These are phyloP conservation scores for Cornus suecica DNA, from an alignment of 148 eudicot species.

Conservation along the genomic window DNA sequence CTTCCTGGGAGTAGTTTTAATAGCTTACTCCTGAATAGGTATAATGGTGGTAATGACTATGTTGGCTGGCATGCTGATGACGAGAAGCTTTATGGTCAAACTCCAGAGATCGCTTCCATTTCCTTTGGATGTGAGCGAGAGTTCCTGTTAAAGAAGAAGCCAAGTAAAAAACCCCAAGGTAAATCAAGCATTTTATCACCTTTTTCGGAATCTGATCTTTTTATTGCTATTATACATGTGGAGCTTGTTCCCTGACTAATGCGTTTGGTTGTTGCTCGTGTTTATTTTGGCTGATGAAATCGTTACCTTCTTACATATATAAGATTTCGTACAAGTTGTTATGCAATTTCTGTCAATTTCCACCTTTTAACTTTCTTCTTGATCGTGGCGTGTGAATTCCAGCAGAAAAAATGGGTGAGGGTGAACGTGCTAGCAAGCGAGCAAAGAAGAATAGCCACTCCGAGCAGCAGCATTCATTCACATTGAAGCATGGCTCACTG, in stretches of 20 bases:
- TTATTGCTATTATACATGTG: not conserved
- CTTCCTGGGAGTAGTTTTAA: constrained; percentile 82
- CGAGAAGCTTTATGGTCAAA: constrained; percentile 80
- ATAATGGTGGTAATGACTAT: constrained; percentile 76
- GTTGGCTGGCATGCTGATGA: constrained; percentile 97
- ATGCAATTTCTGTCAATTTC: not conserved
- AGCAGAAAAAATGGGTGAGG: constrained; percentile 26
- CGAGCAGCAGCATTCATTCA: constrained; percentile 56
- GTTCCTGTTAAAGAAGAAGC: constrained; percentile 67
- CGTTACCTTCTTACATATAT: too few relatives aligned
- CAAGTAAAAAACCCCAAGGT: constrained; percentile 38
- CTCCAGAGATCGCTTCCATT: constrained; percentile 86
- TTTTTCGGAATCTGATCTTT: too few relatives aligned
- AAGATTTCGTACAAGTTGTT: too few relatives aligned
- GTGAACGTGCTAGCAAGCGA: constrained; percentile 54
- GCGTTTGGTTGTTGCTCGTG: not conserved
- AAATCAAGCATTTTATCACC: not conserved
- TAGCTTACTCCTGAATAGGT: constrained; percentile 77
- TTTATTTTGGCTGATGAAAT: too few relatives aligned
- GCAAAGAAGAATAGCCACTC: constrained; percentile 38
- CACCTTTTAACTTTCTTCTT: constrained; percentile 9
- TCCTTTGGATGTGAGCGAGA: constrained; percentile 96
- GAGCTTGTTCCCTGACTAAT: not conserved
- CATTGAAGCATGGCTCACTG: constrained; percentile 78
- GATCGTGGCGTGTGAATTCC: not conserved